Base-by-base conservation (phyloP, 2,329 filamentous ascomycete species). In the Cladorrhinum sp. region DNA sequence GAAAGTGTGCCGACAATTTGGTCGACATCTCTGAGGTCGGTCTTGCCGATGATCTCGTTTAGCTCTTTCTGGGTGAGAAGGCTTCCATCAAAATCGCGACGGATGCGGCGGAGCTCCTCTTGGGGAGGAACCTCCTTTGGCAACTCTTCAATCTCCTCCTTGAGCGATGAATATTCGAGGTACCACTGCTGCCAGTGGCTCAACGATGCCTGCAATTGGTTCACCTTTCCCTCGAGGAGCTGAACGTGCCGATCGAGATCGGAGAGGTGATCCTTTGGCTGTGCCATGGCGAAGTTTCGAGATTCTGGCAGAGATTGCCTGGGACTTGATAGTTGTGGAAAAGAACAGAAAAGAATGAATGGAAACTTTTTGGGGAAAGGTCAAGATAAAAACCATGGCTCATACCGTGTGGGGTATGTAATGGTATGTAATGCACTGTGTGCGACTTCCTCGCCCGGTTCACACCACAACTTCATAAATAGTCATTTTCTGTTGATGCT, bases 111-210 rank as follows among this genome's bases (percentile, higher is more conserved):
- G 26, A 92, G 81, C 26, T 86, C 82, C 18, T 83, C 75, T 5
- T 77, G 75, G 75, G 59, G 82, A 74, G 55, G 78, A 10, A 65
- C 57, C 20, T 67, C 76, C 48, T 79, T 73, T 36, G 80, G 73
- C 24, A 88, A 72, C 3, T 77, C 79, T 57, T 85, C 76, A 28
- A 98, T 83, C 69, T 96, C 91, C 72, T 96, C 91, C 72, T 90
- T 92, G 64, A 98, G 81, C 23, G 88, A 86, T 72, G 96, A 91
- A 74, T 98, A 98, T 73, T 98, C 94, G 53, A 90, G 86, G 73
- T 96, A 93, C 85, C 91, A 96, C 58, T 87, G 88, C 65, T 91
- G 89, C 94, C 94, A 99, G 77, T 96, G 89, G 64, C 87, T 86
- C 57, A 98, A 81, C 6, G 90, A 87, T 69, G 89, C 86, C 59